Conservation (phyloP, 2,329 filamentous ascomycete species). For the Colletotrichum tabaci region DNA sequence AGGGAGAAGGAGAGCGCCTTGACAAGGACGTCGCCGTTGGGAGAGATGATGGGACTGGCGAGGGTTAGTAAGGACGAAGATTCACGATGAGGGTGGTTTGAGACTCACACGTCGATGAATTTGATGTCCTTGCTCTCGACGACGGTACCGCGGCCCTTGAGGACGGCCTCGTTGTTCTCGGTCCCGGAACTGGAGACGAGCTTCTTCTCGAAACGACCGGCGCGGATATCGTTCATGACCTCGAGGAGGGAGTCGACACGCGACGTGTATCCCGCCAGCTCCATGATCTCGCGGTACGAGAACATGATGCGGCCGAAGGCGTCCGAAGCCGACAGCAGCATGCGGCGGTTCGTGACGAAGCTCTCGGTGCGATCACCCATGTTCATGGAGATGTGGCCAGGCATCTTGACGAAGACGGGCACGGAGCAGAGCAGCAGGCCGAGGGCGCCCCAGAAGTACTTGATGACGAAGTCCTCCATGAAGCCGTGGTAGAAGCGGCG, state of each 20-base stretch:
- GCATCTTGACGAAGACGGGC: constrained; percentile 95
- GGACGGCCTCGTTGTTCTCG: constrained; percentile 85
- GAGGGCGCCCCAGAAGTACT: constrained; percentile 98
- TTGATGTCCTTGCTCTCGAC: constrained; percentile 87
- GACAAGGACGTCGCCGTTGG: constrained; percentile 94
- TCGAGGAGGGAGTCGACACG: constrained; percentile 90
- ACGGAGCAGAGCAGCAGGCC: constrained; percentile 93
- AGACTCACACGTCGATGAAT: constrained; percentile 82
- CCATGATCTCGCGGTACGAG: constrained; percentile 96
- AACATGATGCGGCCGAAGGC: constrained; percentile 98
- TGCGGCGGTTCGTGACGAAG: constrained; percentile 94
- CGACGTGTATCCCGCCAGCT: constrained; percentile 94
- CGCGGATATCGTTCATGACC: constrained; percentile 93
- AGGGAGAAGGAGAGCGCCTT: constrained; percentile 89
- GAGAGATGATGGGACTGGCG: constrained; percentile 87
- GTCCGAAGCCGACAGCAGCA: constrained; percentile 94
- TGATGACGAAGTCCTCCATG: constrained; percentile 99
- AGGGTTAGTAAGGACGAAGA: background rate
- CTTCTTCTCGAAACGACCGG: constrained; percentile 95
- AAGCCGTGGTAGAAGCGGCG: constrained; percentile 96
- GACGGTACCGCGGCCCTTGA: constrained; percentile 85
- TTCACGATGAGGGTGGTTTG: no score
- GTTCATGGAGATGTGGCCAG: constrained; percentile 74
- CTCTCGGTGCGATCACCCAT: constrained; percentile 82
- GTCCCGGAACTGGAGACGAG: constrained; percentile 90